phyloP scores from a whole-genome alignment of 805 yeast species.

The Ogataea siamensis region DNA sequence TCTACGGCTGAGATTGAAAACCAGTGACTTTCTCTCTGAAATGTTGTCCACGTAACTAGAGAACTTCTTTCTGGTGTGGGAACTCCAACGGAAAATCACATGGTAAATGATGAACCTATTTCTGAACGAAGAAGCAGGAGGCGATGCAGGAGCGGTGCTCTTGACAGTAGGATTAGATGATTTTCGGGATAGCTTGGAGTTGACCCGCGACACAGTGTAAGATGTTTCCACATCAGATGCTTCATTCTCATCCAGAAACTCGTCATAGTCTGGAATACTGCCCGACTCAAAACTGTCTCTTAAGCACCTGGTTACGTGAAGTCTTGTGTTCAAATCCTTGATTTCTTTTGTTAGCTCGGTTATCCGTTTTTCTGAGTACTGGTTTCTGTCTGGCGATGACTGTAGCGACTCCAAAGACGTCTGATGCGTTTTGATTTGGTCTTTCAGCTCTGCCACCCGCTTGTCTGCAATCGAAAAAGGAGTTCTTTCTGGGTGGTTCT shows the following conservation, averaged over 20 bases:
- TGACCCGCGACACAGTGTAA: slow-evolving; percentile 14
- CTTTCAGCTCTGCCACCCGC: slow-evolving; percentile 39
- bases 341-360: slow-evolving; percentile 26
- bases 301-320: slow-evolving; percentile 25
- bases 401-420: slow-evolving; percentile 25
- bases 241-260: slow-evolving; percentile 24
- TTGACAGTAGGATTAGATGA: slow-evolving; percentile 18
- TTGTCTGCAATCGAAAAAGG: slow-evolving; percentile 45
- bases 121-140: slow-evolving; percentile 33
- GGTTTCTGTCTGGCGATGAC: slow-evolving; percentile 3
- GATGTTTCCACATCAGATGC: slow-evolving; percentile 22
- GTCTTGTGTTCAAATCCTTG: slow-evolving; percentile 33
- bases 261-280: slow-evolving; percentile 27
- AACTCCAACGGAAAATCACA: slow-evolving; percentile 76
- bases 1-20: slow-evolving; percentile 31
- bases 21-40: slow-evolving; percentile 26
- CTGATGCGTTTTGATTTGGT: slow-evolving; percentile 35
- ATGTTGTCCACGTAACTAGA: slow-evolving; percentile 48
- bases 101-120: slow-evolving; percentile 78
- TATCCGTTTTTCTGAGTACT: slow-evolving; percentile 15
- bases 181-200: slow-evolving; percentile 20
- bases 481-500: slow-evolving; percentile 53
- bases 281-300: slow-evolving; percentile 28
- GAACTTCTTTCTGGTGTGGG: slow-evolving; percentile 58
- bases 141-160: slow-evolving; percentile 28